Conservation (phyloP, 1,284 basidiomycete genomes). For the Erythrobasidium hasegawianum region DNA sequence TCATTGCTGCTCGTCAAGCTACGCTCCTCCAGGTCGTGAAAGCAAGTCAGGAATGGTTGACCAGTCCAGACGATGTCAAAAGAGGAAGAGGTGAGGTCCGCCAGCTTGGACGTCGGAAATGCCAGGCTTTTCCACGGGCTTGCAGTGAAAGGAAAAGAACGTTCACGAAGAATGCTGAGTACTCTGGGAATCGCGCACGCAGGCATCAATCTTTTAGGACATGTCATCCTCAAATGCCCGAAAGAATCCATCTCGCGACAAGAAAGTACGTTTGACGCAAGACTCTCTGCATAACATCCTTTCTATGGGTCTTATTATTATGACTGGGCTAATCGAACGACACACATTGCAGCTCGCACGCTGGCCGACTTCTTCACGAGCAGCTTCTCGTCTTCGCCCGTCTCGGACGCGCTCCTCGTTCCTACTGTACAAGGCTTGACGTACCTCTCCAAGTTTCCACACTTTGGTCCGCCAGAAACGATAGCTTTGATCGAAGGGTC, state of each 20-base stretch:
- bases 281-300: too few relatives aligned
- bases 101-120: constrained; percentile 20
- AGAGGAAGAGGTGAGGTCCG: constrained; percentile 72
- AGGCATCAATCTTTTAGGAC: constrained; percentile 73
- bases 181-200: too few relatives aligned
- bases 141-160: too few relatives aligned
- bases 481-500: constrained; percentile 58
- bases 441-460: constrained; percentile 62
- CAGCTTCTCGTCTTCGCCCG: constrained; percentile 67
- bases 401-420: constrained; percentile 68
- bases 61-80: constrained; percentile 72
- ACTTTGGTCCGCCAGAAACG: constrained; percentile 68
- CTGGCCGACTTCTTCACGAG: constrained; percentile 71
- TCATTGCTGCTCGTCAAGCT: constrained; percentile 46
- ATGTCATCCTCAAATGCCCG: constrained; percentile 62
- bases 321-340: not conserved
- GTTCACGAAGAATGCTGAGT: too few relatives aligned
- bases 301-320: not conserved
- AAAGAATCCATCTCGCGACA: constrained; percentile 69
- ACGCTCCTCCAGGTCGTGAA: constrained; percentile 74
- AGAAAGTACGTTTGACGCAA: constrained; percentile 59
- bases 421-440: constrained; percentile 70
- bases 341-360: constrained; percentile 61
- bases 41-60: constrained; percentile 78
- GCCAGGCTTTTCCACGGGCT: not conserved